phyloP scores from a whole-genome alignment of 169 alveolate species.

The Plasmodium vivax region DNA sequence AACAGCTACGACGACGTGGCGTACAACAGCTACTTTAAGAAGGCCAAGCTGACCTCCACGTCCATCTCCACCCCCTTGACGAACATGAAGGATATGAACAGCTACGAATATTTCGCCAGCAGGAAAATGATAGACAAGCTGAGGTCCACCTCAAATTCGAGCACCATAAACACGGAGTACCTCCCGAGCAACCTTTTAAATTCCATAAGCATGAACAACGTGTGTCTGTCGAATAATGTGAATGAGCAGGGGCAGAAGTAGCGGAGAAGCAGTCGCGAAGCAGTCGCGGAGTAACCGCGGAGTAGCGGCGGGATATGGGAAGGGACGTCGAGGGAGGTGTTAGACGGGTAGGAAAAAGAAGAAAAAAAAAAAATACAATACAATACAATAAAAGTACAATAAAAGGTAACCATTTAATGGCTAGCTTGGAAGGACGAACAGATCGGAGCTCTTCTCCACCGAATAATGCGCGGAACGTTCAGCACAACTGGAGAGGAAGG shows the following conservation, averaged over 20 bases:
- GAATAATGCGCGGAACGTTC: neutral
- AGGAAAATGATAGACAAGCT: conserved; percentile 38
- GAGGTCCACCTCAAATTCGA: conserved; percentile 53
- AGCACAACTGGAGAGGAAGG: neutral
- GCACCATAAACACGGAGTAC: conserved; percentile 52
- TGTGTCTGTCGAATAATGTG: conserved; percentile 16
- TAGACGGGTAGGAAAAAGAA: neutral
- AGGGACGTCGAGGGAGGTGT: neutral
- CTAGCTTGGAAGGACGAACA: neutral
- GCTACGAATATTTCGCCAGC: conserved; percentile 13
- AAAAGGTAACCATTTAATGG: neutral
- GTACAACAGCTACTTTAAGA: neutral
- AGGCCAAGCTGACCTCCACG: neutral
- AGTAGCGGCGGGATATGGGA: too few relatives aligned
- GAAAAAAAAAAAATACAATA: neutral
- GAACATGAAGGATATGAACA: conserved; percentile 9
- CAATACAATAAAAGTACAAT: neutral
- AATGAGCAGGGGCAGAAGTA: conserved; percentile 13
- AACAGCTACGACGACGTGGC: conserved; percentile 6
- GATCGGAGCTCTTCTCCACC: neutral
- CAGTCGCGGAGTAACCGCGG: neutral
- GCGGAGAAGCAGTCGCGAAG: neutral
- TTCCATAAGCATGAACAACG: conserved; percentile 31
- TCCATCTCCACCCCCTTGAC: neutral
- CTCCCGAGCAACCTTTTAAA: conserved; percentile 39